These are phyloP conservation scores for Suillus clintonianus DNA, from an alignment of 768 basidiomycete genomes.

Conservation along the genomic window DNA sequence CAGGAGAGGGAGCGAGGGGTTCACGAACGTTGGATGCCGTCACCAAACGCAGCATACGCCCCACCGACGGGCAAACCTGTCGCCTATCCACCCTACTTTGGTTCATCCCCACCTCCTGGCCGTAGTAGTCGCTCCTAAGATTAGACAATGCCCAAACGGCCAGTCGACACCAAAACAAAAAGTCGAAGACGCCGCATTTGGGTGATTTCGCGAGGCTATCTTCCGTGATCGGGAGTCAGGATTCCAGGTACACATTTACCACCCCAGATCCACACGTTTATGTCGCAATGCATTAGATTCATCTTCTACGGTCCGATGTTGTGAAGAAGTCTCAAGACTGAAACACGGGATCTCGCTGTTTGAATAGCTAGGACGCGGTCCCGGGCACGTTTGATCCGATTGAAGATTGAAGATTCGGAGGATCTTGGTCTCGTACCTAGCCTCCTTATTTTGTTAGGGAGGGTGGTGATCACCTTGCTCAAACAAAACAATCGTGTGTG, in stretches of 20 bases:
- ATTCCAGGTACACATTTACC: neutral
- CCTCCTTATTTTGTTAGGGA: neutral
- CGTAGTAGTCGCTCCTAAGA: slow-evolving; percentile 26
- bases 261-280: neutral
- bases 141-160: neutral
- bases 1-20: slow-evolving; percentile 48
- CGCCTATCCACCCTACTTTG: slow-evolving; percentile 23
- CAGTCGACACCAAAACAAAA: neutral
- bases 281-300: neutral
- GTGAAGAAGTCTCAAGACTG: neutral
- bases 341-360: neutral
- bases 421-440: neutral
- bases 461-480: neutral
- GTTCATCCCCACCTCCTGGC: slow-evolving; percentile 8
- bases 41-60: slow-evolving; percentile 35
- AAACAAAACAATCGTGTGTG: neutral
- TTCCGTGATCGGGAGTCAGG: neutral
- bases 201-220: no score
- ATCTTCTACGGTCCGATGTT: neutral
- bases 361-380: neutral
- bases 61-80: slow-evolving; percentile 36
- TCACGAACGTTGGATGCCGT: slow-evolving; percentile 68
- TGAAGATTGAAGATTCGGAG: neutral
- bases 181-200: neutral
- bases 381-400: neutral